Percentiles rank a stretch among this genome's conserved stretches.
These are phyloP conservation scores for Ganoderma boninense DNA, from an alignment of 1,284 basidiomycete genomes.

Conservation along the genomic window DNA sequence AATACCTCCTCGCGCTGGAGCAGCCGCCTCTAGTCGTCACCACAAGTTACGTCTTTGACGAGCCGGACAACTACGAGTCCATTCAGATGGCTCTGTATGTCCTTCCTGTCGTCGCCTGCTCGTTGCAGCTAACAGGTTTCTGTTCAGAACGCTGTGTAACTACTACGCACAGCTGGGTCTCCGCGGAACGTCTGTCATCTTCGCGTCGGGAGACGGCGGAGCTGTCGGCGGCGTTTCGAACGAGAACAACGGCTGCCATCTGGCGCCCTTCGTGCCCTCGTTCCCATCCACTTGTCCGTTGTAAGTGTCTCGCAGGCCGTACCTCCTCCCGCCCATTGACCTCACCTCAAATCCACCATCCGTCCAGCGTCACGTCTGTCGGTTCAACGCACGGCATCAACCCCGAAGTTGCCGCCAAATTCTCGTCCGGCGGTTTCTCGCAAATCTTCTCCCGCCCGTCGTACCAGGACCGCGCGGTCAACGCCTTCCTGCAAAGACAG, in stretches of 20 bases:
- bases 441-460: slow-evolving; percentile 24
- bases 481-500: slow-evolving; percentile 7
- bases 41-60: slow-evolving; percentile 61
- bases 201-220: slow-evolving; percentile 69
- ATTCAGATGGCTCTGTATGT: slow-evolving; percentile 62
- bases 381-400: slow-evolving; percentile 54
- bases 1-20: slow-evolving; percentile 39
- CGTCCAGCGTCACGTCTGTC: slow-evolving; percentile 67
- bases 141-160: slow-evolving; percentile 28
- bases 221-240: slow-evolving; percentile 62
- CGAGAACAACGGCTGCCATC: slow-evolving; percentile 47
- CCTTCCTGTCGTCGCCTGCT: too few species aligned
- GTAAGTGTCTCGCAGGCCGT: slow-evolving; percentile 24
- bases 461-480: slow-evolving; percentile 24
- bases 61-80: slow-evolving; percentile 39
- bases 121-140: background rate
- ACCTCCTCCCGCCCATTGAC: background rate
- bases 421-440: slow-evolving; percentile 50
- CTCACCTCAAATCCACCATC: slow-evolving; percentile 10
- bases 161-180: slow-evolving; percentile 54
- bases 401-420: slow-evolving; percentile 55
- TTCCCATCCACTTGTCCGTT: slow-evolving; percentile 72
- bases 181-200: slow-evolving; percentile 66
- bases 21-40: slow-evolving; percentile 43
- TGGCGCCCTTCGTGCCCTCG: slow-evolving; percentile 62